Conservation (phyloP, 2,329 filamentous ascomycete species). For the Bipolaris victoriae region DNA sequence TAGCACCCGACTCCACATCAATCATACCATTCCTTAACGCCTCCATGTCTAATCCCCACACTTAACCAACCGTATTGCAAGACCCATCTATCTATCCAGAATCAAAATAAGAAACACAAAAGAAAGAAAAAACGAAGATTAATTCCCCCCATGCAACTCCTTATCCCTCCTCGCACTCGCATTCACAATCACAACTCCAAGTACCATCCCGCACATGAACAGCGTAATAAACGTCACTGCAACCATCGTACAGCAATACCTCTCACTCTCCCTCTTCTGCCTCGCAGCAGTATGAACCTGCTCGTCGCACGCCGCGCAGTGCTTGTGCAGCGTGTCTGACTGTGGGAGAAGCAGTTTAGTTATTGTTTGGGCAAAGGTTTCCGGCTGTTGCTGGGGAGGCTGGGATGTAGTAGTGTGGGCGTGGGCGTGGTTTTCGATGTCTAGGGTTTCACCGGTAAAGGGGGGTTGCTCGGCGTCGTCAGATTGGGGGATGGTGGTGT, state of each 20-base stretch:
- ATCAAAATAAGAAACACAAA: neutral
- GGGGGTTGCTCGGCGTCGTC: conserved; percentile 8
- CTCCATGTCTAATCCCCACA: neutral
- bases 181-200: conserved; percentile 26
- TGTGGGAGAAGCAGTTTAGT: conserved; percentile 32
- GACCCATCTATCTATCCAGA: neutral
- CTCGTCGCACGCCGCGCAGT: conserved; percentile 39
- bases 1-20: too few relatives aligned
- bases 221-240: conserved; percentile 28
- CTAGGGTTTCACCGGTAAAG: conserved; percentile 12
- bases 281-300: conserved; percentile 24
- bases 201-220: conserved; percentile 22
- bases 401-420: conserved; percentile 11
- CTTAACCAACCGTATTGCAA: neutral
- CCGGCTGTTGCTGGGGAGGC: conserved; percentile 3
- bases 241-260: conserved; percentile 35
- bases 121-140: neutral
- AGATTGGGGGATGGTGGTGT: conserved; percentile 32
- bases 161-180: conserved; percentile 5
- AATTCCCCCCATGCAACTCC: neutral
- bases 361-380: conserved; percentile 33
- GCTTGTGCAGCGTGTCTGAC: conserved; percentile 26
- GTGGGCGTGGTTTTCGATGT: conserved; percentile 30
- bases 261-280: conserved; percentile 25
- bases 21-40: neutral